phyloP scores from a whole-genome alignment of 768 basidiomycete genomes.

The Filobasidium floriforme region DNA sequence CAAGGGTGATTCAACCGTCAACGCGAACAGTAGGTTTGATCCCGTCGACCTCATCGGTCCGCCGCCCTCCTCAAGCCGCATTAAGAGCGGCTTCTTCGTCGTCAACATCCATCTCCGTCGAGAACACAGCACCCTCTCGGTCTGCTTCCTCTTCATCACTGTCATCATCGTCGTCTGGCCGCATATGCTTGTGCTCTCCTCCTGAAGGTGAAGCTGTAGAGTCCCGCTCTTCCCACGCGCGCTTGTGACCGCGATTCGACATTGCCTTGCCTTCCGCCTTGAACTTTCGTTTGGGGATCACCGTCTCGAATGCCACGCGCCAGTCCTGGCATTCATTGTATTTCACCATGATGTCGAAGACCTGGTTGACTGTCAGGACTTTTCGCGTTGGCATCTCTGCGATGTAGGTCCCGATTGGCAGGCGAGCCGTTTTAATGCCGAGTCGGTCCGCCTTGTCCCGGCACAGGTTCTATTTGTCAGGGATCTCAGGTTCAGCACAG shows the following conservation, averaged over 20 bases:
- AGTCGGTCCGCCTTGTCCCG: conserved; percentile 70
- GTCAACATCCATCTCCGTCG: conserved; percentile 3
- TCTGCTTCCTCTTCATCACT: conserved; percentile 28
- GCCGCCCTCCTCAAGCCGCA: background rate
- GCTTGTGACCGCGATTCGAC: background rate
- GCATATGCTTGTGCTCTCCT: conserved; percentile 18
- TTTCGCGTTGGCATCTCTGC: conserved; percentile 79
- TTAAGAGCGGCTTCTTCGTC: background rate
- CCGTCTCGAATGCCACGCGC: conserved; percentile 75
- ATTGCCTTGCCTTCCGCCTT: conserved; percentile 48
- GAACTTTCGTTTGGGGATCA: conserved; percentile 89
- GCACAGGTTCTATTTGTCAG: conserved; percentile 66
- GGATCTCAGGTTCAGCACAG: background rate
- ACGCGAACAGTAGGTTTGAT: too few species aligned
- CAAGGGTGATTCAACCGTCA: too few species aligned
- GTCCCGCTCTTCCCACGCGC: conserved; percentile 12
- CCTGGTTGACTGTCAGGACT: conserved; percentile 87
- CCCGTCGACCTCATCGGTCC: too few species aligned
- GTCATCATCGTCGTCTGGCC: conserved; percentile 15
- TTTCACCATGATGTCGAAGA: conserved; percentile 80
- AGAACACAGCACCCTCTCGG: conserved; percentile 16
- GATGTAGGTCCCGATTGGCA: conserved; percentile 90
- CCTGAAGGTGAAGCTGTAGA: background rate
- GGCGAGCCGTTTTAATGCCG: conserved; percentile 71
- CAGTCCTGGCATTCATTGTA: conserved; percentile 83